Evolutionary conservation across 139 green algal genomes (phyloP), one percentile per base, ranked within the genome.

Genomic region (Marvania coccoides): DNA sequence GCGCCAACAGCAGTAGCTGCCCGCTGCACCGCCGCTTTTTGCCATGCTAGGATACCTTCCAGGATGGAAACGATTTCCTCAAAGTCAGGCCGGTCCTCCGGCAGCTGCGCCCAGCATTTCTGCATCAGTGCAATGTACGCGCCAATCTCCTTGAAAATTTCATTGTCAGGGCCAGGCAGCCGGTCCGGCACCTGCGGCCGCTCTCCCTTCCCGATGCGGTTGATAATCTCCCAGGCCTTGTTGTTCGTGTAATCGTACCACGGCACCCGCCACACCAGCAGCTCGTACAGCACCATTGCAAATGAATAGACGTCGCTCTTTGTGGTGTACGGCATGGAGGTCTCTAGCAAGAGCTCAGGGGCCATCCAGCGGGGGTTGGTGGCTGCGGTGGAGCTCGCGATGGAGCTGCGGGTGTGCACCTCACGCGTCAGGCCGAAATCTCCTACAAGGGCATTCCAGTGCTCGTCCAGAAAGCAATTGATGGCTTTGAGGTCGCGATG

Each of bases 41-140:
- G 42, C 19, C 42, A 19, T 51, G 19, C 42, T 28, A 51, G 42
- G 19, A 51, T 51, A 19, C 19, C 19, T 19, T 51, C 42, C 3
- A 73, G 30, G 26, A 60, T 29, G 28, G 37, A 23, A 9, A 84
- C 74, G 6, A 89, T 37, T 7, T 80, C 47, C 58, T 88, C 80
- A 69, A 89, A 88, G 13, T 54, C 60, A 3, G 84, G 84, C 30
- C 84, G 63, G 39, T 71, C 48, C n/a, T 30, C 46, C 2, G 66
- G 53, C 2, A 76, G 30, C 54, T 75, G 68, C 47, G 33, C 19
- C 59, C 59, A 66, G 39, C 59, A 66, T 54, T 35, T 33, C n/a
- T 66, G 54, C 59, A 66, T 66, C 34, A 66, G n/a, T 9, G 37
- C 14, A 24, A 66, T 29, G 37, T 66, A 66, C 6, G 28, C 59